These are phyloP conservation scores for Entophlyctis luteolus DNA, from an alignment of 192 early-diverging fungal genomes.

Conservation along the genomic window DNA sequence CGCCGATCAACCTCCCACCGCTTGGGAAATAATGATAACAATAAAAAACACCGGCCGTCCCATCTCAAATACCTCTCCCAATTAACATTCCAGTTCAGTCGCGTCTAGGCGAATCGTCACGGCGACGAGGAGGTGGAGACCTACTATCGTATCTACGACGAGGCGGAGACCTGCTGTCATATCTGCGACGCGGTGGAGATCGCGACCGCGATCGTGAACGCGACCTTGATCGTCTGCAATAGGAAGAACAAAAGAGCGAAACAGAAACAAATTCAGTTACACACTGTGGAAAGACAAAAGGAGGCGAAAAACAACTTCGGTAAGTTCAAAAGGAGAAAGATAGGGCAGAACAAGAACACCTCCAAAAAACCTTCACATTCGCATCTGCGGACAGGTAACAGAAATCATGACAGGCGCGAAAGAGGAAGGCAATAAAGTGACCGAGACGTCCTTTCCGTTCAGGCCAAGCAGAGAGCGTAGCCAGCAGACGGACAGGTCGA, in stretches of 20 bases:
- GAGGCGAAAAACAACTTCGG: background rate
- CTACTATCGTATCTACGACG: slow-evolving; percentile 2
- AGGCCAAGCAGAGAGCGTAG: background rate
- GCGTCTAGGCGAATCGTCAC: slow-evolving; percentile 8
- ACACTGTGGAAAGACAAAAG: background rate
- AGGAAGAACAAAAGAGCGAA: too few species aligned
- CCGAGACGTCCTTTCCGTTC: too few species aligned
- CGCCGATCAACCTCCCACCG: background rate
- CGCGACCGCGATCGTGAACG: background rate
- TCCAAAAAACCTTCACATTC: too few species aligned
- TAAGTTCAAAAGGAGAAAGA: background rate
- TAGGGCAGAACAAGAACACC: too few species aligned
- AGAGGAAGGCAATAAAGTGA: background rate
- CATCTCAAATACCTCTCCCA: background rate
- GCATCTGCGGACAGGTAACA: background rate
- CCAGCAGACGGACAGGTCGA: background rate
- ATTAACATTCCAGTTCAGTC: background rate
- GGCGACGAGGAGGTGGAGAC: background rate
- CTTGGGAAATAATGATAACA: background rate
- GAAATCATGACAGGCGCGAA: background rate
- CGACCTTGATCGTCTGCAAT: background rate
- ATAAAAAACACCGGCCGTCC: background rate
- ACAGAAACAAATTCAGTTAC: background rate
- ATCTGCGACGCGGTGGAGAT: slow-evolving; percentile 27
- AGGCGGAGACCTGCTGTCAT: slow-evolving; percentile 6